Conservation (phyloP, 805 yeast species). For the Ogataea methylovora region DNA sequence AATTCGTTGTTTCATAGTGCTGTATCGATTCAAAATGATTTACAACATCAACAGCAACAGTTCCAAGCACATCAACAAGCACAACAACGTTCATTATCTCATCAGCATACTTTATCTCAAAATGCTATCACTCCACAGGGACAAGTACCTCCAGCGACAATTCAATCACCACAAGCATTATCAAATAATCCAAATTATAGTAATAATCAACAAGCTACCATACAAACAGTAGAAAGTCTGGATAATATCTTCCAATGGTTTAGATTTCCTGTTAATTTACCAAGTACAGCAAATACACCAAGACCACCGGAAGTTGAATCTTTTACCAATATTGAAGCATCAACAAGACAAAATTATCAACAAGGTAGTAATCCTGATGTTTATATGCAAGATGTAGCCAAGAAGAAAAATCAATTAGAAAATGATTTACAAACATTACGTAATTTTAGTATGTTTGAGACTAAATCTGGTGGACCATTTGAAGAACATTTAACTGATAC, state of each 20-base stretch:
- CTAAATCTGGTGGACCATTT: background rate
- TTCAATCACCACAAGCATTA: too few relatives aligned
- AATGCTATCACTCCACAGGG: too few relatives aligned
- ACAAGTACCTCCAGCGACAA: too few relatives aligned
- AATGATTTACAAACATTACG: slow-evolving; percentile 1
- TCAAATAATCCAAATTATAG: too few relatives aligned
- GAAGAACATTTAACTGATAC: too few relatives aligned
- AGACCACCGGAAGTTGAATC: slow-evolving; percentile 1
- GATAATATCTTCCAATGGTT: slow-evolving; percentile 10
- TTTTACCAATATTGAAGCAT: too few relatives aligned
- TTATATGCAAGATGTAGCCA: background rate
- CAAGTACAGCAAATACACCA: slow-evolving; percentile 1
- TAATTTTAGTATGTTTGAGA: slow-evolving; percentile 7
- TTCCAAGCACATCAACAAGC: background rate
- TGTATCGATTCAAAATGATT: background rate
- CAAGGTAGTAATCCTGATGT: background rate
- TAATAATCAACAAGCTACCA: too few relatives aligned
- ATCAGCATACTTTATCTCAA: background rate
- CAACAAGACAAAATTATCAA: too few relatives aligned
- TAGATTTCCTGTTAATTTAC: slow-evolving; percentile 7
- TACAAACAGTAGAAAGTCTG: slow-evolving; percentile 4
- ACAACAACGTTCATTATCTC: background rate
- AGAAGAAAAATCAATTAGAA: background rate
- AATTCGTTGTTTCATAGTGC: slow-evolving; percentile 2
- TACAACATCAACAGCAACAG: background rate